These are phyloP conservation scores for Alternaria metachromatica DNA, from an alignment of 2,329 filamentous ascomycete species.

Conservation along the genomic window DNA sequence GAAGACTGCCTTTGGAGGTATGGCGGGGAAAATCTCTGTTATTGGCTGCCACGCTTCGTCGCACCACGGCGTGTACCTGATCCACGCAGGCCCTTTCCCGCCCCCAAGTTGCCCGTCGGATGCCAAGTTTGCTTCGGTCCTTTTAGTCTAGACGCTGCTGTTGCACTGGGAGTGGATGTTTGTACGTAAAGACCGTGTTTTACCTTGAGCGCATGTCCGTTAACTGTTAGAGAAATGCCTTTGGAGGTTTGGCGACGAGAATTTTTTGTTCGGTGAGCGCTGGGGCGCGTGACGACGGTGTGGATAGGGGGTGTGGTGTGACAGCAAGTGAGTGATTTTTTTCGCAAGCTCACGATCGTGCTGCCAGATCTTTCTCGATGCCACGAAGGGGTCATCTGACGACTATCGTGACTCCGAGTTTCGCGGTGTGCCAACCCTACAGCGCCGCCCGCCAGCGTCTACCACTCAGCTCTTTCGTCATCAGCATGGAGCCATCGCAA, in stretches of 20 bases:
- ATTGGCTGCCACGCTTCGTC: constrained; percentile 15
- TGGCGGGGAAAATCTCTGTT: constrained; percentile 26
- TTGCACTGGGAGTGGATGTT: constrained; percentile 26
- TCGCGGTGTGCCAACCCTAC: neutral
- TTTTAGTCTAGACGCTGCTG: constrained; percentile 18
- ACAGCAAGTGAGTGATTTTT: neutral
- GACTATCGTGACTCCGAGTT: neutral
- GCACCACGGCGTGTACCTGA: constrained; percentile 6
- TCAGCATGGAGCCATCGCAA: neutral
- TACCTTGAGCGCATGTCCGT: constrained; percentile 14
- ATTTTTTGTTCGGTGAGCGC: constrained; percentile 12
- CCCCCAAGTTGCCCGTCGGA: constrained; percentile 15
- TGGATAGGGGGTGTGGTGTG: constrained; percentile 4
- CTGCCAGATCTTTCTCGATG: neutral
- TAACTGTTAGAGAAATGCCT: constrained; percentile 27
- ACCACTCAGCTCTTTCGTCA: neutral
- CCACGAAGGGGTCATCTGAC: neutral
- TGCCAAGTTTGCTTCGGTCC: constrained; percentile 5
- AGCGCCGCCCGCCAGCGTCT: neutral
- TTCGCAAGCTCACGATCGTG: neutral
- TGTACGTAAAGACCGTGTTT: constrained; percentile 24
- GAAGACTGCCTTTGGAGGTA: constrained; percentile 23
- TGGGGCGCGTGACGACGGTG: constrained; percentile 8
- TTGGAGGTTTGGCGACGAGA: constrained; percentile 26
- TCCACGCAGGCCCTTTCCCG: constrained; percentile 13